These are phyloP conservation scores for Verbena officinalis DNA, from an alignment of 257 asterid species.

Conservation along the genomic window DNA sequence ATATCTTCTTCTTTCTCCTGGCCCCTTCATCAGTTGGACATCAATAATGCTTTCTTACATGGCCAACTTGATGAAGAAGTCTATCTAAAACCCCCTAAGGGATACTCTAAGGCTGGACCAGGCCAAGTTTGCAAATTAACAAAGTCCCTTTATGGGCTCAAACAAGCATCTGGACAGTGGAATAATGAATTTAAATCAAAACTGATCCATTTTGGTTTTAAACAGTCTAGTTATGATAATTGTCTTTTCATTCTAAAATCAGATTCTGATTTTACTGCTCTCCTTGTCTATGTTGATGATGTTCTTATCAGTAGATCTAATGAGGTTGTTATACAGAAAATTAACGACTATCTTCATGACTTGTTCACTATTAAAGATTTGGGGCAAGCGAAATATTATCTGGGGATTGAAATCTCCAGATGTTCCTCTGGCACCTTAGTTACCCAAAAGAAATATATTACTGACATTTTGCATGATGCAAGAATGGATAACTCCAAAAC, in stretches of 20 bases:
- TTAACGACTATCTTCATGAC: neutral
- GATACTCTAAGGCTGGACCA: neutral
- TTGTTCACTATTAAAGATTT: constrained; percentile 1
- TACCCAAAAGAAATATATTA: neutral
- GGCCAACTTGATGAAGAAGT: neutral
- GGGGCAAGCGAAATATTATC: neutral
- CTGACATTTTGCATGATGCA: neutral
- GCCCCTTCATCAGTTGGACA: neutral
- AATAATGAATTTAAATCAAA: neutral
- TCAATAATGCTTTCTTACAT: constrained; percentile 11
- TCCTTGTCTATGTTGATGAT: constrained; percentile 10
- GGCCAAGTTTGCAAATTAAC: neutral
- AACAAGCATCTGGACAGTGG: constrained; percentile 13
- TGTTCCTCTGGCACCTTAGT: neutral
- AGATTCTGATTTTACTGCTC: neutral
- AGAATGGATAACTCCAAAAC: neutral
- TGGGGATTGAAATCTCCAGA: neutral
- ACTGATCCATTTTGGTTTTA: neutral
- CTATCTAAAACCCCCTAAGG: neutral
- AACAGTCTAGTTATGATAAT: neutral
- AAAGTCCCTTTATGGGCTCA: neutral
- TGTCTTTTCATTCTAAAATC: neutral
- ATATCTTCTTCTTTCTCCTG: neutral
- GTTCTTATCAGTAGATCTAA: neutral
- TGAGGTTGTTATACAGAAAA: fast-evolving